A percentile compares a stretch with the other conserved stretches of the same genome.
These are phyloP conservation scores for Pseudopediastrum boryanum DNA, from an alignment of 139 green algal genomes.

Conservation along the genomic window DNA sequence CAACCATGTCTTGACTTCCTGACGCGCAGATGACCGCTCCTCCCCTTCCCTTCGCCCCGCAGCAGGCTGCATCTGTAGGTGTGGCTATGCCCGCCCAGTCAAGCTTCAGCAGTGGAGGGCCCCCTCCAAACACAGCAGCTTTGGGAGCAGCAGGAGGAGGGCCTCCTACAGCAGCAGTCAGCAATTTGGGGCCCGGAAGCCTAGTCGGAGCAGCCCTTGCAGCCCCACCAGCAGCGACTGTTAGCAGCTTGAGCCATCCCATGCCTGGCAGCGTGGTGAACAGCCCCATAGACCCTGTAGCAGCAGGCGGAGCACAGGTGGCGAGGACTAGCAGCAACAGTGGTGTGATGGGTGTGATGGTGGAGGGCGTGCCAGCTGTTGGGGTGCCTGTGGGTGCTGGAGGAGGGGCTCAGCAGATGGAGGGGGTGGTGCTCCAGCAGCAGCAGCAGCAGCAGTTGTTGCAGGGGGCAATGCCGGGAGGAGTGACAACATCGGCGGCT, in stretches of 20 bases:
- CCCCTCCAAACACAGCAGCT: constrained; percentile 8
- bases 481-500: too few relatives aligned
- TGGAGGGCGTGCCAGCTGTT: constrained; percentile 6
- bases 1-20: too few relatives aligned
- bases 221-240: constrained; percentile 1
- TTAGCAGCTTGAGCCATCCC: background rate
- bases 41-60: background rate
- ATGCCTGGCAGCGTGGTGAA: background rate
- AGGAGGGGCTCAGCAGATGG: background rate
- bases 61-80: background rate
- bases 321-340: too few relatives aligned
- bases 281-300: too few relatives aligned
- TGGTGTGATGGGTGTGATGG: too few relatives aligned
- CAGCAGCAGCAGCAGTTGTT: too few relatives aligned
- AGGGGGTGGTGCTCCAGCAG: too few relatives aligned
- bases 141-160: background rate
- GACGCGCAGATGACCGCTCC: too few relatives aligned
- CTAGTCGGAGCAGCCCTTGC: background rate
- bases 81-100: background rate
- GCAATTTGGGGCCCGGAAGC: background rate
- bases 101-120: constrained; percentile 7
- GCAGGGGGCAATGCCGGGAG: too few relatives aligned
- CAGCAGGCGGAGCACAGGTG: too few relatives aligned
- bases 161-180: background rate
- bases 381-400: constrained; percentile 17